A percentile compares a stretch with the other conserved stretches of the same genome.
Conservation (phyloP, 805 yeast species). For the Tetrapisispora arboricola region DNA sequence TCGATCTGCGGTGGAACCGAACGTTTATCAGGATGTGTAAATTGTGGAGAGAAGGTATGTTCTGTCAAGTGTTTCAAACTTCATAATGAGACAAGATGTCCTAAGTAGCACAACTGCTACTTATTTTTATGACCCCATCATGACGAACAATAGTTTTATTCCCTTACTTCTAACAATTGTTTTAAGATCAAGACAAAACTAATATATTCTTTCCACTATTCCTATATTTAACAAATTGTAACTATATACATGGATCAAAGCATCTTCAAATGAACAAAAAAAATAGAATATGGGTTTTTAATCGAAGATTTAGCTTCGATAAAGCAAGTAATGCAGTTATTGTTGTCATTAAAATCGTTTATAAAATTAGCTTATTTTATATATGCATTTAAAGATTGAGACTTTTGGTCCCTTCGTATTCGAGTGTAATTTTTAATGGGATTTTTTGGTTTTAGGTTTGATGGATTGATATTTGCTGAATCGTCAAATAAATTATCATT, state of each 20-base stretch:
- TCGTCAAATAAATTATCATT: not conserved
- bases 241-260: too few species aligned
- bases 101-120: not conserved
- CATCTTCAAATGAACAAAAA: too few species aligned
- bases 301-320: too few species aligned
- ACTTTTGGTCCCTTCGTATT: not conserved
- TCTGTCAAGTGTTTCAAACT: slow-evolving; percentile 24
- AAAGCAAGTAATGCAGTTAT: not conserved
- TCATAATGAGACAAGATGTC: slow-evolving; percentile 29
- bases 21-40: slow-evolving; percentile 26
- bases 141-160: too few species aligned
- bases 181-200: too few species aligned
- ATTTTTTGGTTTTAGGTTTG: not conserved
- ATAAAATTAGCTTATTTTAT: not conserved
- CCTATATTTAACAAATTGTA: too few species aligned
- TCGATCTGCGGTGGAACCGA: slow-evolving; percentile 28
- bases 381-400: slow-evolving; percentile 2
- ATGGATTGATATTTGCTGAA: not conserved
- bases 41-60: slow-evolving; percentile 26
- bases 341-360: too few species aligned
- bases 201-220: too few species aligned
- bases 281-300: too few species aligned
- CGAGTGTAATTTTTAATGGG: not conserved
- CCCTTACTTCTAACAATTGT: too few species aligned
- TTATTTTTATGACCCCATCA: not conserved